Evolutionary conservation across 2,329 filamentous ascomycete genomes (phyloP).

Genomic region (Pestalotiopsis sp.): DNA sequence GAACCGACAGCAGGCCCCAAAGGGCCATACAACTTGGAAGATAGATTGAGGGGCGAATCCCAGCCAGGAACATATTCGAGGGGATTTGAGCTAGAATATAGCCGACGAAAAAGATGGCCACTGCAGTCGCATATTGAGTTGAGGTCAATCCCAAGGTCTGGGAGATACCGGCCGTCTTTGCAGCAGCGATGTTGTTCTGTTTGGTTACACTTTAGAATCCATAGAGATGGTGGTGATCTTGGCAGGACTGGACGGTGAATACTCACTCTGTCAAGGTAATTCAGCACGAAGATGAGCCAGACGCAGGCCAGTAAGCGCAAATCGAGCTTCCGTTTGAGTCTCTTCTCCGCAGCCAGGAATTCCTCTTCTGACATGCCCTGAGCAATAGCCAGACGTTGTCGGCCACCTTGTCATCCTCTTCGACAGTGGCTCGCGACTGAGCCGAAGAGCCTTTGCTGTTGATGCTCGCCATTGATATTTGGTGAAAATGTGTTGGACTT

Average conservation of each 20-base stretch:
- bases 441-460: neutral
- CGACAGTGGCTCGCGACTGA: neutral
- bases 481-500: neutral
- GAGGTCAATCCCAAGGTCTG: constrained; percentile 22
- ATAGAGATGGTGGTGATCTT: neutral
- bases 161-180: neutral
- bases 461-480: neutral
- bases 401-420: neutral
- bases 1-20: constrained; percentile 42
- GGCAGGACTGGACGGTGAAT: too few relatives aligned
- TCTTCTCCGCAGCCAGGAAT: neutral
- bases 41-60: constrained; percentile 27
- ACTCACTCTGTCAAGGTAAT: neutral
- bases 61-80: constrained; percentile 40
- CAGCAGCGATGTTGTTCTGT: constrained; percentile 38
- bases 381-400: neutral
- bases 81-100: constrained; percentile 13
- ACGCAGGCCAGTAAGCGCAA: neutral
- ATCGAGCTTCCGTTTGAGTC: neutral
- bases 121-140: constrained; percentile 36
- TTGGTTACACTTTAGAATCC: neutral
- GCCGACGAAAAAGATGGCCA: constrained; percentile 30
- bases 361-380: neutral
- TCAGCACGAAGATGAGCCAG: neutral
- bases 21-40: constrained; percentile 20